phyloP scores from a whole-genome alignment of 441 rosid species.

The Capsella rubella region DNA sequence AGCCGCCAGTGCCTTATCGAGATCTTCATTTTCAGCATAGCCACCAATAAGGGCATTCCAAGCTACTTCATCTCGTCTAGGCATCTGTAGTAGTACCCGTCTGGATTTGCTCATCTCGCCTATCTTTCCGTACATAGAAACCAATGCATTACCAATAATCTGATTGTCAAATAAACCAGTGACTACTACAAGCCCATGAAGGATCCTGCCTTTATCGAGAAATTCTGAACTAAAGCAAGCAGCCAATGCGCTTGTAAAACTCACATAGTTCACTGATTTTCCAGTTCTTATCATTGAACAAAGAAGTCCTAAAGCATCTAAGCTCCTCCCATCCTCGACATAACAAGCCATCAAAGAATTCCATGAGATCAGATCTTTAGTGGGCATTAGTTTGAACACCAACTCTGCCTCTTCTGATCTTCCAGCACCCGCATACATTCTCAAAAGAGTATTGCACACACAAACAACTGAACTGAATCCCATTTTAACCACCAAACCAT shows the following conservation, averaged over 20 bases:
- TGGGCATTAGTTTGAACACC: constrained; percentile 66
- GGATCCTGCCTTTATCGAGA: constrained; percentile 57
- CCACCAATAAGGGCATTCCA: constrained; percentile 93
- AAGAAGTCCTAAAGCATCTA: constrained; percentile 60
- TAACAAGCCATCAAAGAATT: constrained; percentile 72
- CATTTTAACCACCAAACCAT: constrained; percentile 63
- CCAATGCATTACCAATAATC: constrained; percentile 71
- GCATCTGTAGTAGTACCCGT: constrained; percentile 57
- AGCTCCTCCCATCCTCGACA: constrained; percentile 63
- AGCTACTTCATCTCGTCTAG: constrained; percentile 61
- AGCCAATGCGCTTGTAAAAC: constrained; percentile 75
- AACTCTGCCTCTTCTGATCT: constrained; percentile 63
- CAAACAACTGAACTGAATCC: constrained; percentile 63
- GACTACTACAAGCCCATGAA: constrained; percentile 71
- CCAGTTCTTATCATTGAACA: constrained; percentile 52
- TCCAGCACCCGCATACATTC: constrained; percentile 74
- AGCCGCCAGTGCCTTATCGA: constrained; percentile 52
- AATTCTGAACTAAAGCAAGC: constrained; percentile 67
- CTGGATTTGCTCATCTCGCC: constrained; percentile 60
- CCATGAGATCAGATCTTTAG: constrained; percentile 80
- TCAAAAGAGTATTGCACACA: constrained; percentile 70
- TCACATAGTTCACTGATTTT: constrained; percentile 58
- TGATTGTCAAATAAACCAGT: constrained; percentile 59
- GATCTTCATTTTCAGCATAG: constrained; percentile 63
- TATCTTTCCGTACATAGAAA: constrained; percentile 75